Percentiles rank a stretch among this genome's conserved stretches.
These are phyloP conservation scores for Fusarium sp. DNA, from an alignment of 2,329 filamentous ascomycete species.

Conservation along the genomic window DNA sequence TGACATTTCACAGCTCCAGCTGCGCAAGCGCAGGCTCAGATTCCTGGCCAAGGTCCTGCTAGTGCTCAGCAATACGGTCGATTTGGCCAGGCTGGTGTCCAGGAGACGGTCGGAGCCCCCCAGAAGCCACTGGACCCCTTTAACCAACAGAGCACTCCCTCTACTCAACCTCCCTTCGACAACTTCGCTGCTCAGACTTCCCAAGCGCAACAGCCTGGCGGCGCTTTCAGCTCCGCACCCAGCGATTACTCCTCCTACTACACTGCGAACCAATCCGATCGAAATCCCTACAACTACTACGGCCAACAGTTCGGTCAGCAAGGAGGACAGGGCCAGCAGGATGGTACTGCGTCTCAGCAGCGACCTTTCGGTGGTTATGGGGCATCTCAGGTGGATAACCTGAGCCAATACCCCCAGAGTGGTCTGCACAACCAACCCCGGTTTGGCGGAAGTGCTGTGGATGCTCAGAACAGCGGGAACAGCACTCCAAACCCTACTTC, in stretches of 20 bases:
- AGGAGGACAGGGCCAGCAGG: constrained; percentile 75
- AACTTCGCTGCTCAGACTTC: constrained; percentile 67
- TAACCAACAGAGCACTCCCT: constrained; percentile 72
- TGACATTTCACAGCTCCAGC: constrained; percentile 35
- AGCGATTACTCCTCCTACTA: constrained; percentile 89
- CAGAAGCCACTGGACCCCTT: constrained; percentile 93
- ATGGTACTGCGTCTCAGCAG: constrained; percentile 75
- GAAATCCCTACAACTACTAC: constrained; percentile 85
- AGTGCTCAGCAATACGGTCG: constrained; percentile 75
- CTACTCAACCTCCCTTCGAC: constrained; percentile 68
- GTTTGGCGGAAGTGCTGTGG: constrained; percentile 66
- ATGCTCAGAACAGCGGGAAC: constrained; percentile 86
- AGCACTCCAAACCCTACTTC: constrained; percentile 86
- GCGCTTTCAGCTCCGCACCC: constrained; percentile 77
- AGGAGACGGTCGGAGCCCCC: constrained; percentile 66
- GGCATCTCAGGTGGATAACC: constrained; percentile 69
- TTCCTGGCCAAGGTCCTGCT: constrained; percentile 59
- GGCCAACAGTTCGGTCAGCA: constrained; percentile 67
- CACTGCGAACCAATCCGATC: constrained; percentile 76
- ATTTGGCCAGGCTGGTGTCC: constrained; percentile 70
- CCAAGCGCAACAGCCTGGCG: constrained; percentile 69
- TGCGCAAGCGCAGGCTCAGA: constrained; percentile 54
- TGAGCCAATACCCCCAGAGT: constrained; percentile 78
- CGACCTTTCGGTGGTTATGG: constrained; percentile 82
- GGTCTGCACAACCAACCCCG: constrained; percentile 68